phyloP scores from a whole-genome alignment of 371 early-diverging fungal species.

The Mucor ambiguus region DNA sequence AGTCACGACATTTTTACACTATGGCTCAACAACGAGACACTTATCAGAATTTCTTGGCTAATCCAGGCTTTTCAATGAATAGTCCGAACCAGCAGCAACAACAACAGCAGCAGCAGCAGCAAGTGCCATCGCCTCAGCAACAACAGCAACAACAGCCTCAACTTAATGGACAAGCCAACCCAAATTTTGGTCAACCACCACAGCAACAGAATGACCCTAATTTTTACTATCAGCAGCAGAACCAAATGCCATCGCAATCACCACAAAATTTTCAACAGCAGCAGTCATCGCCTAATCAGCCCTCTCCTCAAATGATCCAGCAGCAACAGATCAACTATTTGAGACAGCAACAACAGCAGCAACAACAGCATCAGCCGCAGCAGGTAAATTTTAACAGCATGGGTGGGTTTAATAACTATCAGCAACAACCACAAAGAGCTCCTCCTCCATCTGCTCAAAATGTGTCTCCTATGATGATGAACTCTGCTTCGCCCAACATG shows the following conservation, averaged over 20 bases:
- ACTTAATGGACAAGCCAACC: slow-evolving; percentile 2
- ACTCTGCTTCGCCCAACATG: slow-evolving; percentile 9
- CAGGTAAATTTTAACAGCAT: slow-evolving; percentile 19
- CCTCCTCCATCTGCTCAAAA: slow-evolving; percentile 13
- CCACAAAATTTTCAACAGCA: slow-evolving; percentile 13
- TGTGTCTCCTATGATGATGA: slow-evolving; percentile 22
- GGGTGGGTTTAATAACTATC: slow-evolving; percentile 14
- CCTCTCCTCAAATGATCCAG: slow-evolving; percentile 21
- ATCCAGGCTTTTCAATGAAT: slow-evolving; percentile 19
- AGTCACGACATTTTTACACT: slow-evolving; percentile 9
- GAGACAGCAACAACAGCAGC: slow-evolving; percentile 18
- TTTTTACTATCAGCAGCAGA: slow-evolving; percentile 21
- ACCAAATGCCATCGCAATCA: neutral
- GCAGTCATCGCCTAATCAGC: slow-evolving; percentile 10
- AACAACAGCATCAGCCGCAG: slow-evolving; percentile 20
- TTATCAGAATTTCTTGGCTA: slow-evolving; percentile 24
- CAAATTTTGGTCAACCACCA: slow-evolving; percentile 5
- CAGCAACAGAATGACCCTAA: slow-evolving; percentile 18
- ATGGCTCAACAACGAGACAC: slow-evolving; percentile 33
- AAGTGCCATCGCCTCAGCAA: slow-evolving; percentile 13
- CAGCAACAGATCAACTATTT: slow-evolving; percentile 15
- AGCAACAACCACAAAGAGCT: slow-evolving; percentile 19
- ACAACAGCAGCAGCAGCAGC: slow-evolving; percentile 7
- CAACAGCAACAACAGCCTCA: slow-evolving; percentile 9
- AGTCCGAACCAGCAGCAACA: slow-evolving; percentile 11